Evolutionary conservation across 2,329 filamentous ascomycete genomes (phyloP), one percentile per base, ranked within the genome.

Genomic region (Botryotinia globosa): DNA sequence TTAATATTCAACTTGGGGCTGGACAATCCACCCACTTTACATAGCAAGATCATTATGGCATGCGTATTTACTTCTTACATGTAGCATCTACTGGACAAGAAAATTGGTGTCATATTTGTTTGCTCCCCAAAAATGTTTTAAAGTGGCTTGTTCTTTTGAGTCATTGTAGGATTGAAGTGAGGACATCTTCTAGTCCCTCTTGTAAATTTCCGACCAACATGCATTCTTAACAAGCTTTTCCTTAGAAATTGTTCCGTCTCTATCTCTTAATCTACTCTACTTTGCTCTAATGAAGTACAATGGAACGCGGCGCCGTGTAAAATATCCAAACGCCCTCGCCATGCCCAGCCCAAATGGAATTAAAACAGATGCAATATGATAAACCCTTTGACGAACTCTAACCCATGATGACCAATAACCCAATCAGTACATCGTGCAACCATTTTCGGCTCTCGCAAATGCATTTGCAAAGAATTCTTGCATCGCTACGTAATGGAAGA

Each of bases 401-500:
- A 29, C n/a, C 25, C 34, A 25, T 37, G n/a, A 54, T 32, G 34
- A 67, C 5, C 32, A 51, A 65, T 14, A 29, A 44, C 59, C 25
- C 22, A 59, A 72, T 76, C 67, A 79, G 73, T 77, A 78, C 39
- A 73, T 16, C 18, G 76, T 75, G 74, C 80, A 81, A 3, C 78
- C 80, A 72, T 79, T 79, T 54, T 77, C 74, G 0, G 91, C 92
- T 74, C 91, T 87, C 76, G 85, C 83, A 82, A 95, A 95, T 18
- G 93, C 93, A 58, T 87, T 87, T 7, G 91, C 87, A 80, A 99
- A 99, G 82, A 99, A 96, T 72, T 94, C 89, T 82, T 98, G 93
- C 95, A 99, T 98, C 29, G 96, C 96, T 34, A 88, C 87, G 83
- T 98, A 99, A 82, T 99, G 96, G 81, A 97, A 98, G n/a, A 98